These are phyloP conservation scores for Didymella pinodella DNA, from an alignment of 2,329 filamentous ascomycete species.

Conservation along the genomic window DNA sequence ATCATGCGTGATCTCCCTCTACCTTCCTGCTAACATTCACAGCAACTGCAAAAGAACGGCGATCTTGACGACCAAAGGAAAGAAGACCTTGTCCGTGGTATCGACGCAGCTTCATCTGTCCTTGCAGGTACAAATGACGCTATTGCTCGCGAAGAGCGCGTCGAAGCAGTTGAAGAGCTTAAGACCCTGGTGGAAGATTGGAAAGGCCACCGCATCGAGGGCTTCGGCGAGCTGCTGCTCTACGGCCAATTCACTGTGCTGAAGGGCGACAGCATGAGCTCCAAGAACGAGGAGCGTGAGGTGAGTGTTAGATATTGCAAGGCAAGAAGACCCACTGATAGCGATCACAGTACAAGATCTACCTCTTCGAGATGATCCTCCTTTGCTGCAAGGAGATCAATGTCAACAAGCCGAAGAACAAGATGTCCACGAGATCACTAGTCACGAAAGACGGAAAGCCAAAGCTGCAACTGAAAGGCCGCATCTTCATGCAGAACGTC, in stretches of 20 bases:
- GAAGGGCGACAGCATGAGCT: slow-evolving; percentile 76
- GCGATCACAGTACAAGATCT: slow-evolving; percentile 83
- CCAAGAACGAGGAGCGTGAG: slow-evolving; percentile 88
- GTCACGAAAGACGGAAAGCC: slow-evolving; percentile 77
- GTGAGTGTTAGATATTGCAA: slow-evolving; percentile 58
- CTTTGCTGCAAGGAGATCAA: slow-evolving; percentile 97
- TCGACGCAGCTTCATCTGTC: slow-evolving; percentile 81
- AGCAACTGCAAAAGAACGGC: slow-evolving; percentile 88
- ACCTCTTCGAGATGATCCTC: slow-evolving; percentile 93
- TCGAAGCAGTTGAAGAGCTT: slow-evolving; percentile 84
- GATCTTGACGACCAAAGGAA: slow-evolving; percentile 74
- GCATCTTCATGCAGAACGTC: slow-evolving; percentile 99
- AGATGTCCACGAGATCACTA: slow-evolving; percentile 71
- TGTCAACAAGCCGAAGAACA: slow-evolving; percentile 78
- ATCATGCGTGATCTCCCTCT: too few relatives aligned
- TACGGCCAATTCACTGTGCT: slow-evolving; percentile 92
- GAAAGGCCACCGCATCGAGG: slow-evolving; percentile 89
- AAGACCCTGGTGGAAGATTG: slow-evolving; percentile 89
- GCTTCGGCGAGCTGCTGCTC: slow-evolving; percentile 88
- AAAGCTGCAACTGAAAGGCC: slow-evolving; percentile 87
- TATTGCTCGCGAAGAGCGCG: slow-evolving; percentile 84
- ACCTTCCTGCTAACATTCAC: slow-evolving; percentile 19
- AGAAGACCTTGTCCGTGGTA: slow-evolving; percentile 76
- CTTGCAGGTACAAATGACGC: slow-evolving; percentile 88
- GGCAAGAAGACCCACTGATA: slow-evolving; percentile 6